phyloP scores from a whole-genome alignment of 352 stramenopile genomes.

The Salisapilia sapeloensis region DNA sequence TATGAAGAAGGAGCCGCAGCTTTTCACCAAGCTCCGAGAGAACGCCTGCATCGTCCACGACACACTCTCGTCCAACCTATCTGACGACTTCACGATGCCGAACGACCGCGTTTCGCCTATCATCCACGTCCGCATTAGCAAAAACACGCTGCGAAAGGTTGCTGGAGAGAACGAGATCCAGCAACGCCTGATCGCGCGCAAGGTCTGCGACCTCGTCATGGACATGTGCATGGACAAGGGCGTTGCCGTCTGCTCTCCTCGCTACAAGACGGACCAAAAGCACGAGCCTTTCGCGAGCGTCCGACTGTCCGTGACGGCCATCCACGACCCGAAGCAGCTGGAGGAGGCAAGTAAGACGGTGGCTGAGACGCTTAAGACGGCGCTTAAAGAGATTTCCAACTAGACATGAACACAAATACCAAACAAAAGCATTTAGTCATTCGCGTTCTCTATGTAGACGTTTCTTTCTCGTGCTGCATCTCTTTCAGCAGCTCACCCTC shows the following conservation, averaged over 20 bases:
- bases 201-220: conserved; percentile 53
- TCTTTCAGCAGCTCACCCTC: conserved; percentile 22
- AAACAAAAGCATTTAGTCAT: neutral
- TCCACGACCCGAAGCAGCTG: conserved; percentile 40
- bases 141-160: conserved; percentile 16
- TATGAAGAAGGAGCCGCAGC: conserved; percentile 58
- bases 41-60: conserved; percentile 49
- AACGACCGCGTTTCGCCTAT: conserved; percentile 51
- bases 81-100: conserved; percentile 26
- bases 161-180: conserved; percentile 20
- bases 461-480: conserved; percentile 4
- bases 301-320: conserved; percentile 54
- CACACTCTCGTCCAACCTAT: conserved; percentile 14
- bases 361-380: conserved; percentile 15
- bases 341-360: conserved; percentile 35
- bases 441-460: neutral
- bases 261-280: conserved; percentile 49
- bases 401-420: conserved; percentile 4
- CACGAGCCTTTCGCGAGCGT: conserved; percentile 50
- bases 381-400: conserved; percentile 5
- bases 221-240: conserved; percentile 34
- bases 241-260: conserved; percentile 52
- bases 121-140: conserved; percentile 39
- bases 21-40: conserved; percentile 47
- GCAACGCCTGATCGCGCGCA: conserved; percentile 26